Conservation (phyloP, 208 protist genomes). For the Trypanosomatidae sp. region DNA sequence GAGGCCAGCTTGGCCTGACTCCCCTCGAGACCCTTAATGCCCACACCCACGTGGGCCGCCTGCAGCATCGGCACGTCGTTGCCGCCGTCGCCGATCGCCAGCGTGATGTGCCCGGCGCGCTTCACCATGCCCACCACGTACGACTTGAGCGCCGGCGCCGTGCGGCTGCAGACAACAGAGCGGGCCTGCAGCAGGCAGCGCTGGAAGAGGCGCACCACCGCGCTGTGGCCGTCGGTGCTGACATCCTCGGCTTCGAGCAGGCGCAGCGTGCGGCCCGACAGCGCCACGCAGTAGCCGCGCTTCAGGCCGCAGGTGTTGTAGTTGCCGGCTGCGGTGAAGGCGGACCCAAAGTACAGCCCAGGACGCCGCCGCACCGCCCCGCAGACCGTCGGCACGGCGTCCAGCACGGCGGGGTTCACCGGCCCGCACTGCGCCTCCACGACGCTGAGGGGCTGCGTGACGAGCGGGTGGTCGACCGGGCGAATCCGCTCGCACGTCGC, state of each 20-base stretch:
- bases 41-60: slow-evolving; percentile 87
- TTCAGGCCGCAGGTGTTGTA: slow-evolving; percentile 15
- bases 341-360: slow-evolving; percentile 14
- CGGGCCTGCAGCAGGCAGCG: slow-evolving; percentile 46
- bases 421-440: slow-evolving; percentile 15
- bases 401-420: slow-evolving; percentile 11
- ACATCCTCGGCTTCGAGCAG: slow-evolving; percentile 39
- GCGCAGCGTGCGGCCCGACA: slow-evolving; percentile 63
- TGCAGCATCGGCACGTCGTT: slow-evolving; percentile 97
- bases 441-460: slow-evolving; percentile 22
- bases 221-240: slow-evolving; percentile 19
- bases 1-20: slow-evolving; percentile 86
- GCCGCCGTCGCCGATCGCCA: slow-evolving; percentile 94
- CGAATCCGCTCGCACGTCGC: slow-evolving; percentile 33
- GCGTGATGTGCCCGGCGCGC: slow-evolving; percentile 54
- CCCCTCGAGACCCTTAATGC: slow-evolving; percentile 90
- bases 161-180: slow-evolving; percentile 77
- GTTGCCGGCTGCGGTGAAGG: slow-evolving; percentile 7
- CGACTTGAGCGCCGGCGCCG: slow-evolving; percentile 67
- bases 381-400: slow-evolving; percentile 19
- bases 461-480: slow-evolving; percentile 39
- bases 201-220: slow-evolving; percentile 44
- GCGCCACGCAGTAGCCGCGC: slow-evolving; percentile 36
- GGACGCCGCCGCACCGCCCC: slow-evolving; percentile 9
- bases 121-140: slow-evolving; percentile 61